These are phyloP conservation scores for Albifimbria verrucaria DNA, from an alignment of 2,329 filamentous ascomycete genomes.

Conservation along the genomic window DNA sequence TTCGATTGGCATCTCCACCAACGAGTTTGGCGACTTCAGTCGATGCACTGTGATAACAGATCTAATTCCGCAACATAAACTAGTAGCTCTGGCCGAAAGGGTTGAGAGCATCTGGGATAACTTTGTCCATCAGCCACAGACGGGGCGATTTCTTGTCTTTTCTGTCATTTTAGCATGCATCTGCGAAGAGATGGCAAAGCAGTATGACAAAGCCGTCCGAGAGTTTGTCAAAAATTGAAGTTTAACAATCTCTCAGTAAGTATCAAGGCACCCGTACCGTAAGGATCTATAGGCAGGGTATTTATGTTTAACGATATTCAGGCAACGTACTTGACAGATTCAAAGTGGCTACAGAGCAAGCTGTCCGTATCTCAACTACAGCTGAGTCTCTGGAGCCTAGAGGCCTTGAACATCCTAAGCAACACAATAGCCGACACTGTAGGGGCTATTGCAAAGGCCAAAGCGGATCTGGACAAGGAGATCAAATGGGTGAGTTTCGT, in stretches of 20 bases:
- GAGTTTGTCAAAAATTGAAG: neutral
- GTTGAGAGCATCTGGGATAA: neutral
- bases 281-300: no score
- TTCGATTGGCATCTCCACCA: neutral
- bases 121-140: neutral
- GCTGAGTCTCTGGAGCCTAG: neutral
- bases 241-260: neutral
- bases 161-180: neutral
- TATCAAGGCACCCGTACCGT: neutral
- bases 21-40: neutral
- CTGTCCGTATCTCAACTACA: neutral
- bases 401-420: neutral
- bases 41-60: neutral
- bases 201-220: neutral
- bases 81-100: neutral
- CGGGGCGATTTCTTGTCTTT: conserved; percentile 1
- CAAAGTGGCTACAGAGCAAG: neutral
- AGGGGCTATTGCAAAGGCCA: neutral
- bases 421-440: neutral
- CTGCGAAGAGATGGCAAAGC: neutral
- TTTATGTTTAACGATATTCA: neutral
- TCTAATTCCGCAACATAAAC: neutral
- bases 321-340: neutral
- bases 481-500: neutral
- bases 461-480: neutral